These are phyloP conservation scores for Penicillium antarcticum DNA, from an alignment of 495 filamentous ascomycete species.

Conservation along the genomic window DNA sequence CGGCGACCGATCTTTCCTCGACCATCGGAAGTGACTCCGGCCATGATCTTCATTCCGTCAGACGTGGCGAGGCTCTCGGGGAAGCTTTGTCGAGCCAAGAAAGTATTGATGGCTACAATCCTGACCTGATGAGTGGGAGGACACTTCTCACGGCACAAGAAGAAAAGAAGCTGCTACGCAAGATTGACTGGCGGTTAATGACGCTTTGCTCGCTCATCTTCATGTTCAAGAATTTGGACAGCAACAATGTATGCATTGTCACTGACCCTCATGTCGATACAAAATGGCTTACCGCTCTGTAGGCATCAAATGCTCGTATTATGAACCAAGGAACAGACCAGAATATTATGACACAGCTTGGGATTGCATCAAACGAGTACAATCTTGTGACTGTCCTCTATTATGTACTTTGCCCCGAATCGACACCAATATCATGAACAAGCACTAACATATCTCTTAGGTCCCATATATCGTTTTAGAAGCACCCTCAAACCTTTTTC, in stretches of 20 bases:
- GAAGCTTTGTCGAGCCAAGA: constrained; percentile 23
- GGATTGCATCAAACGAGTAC: constrained; percentile 25
- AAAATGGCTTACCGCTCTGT: background rate
- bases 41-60: constrained; percentile 18
- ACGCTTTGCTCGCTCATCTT: constrained; percentile 41
- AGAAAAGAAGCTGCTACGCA: constrained; percentile 39
- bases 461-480: constrained; percentile 45
- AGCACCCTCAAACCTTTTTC: constrained; percentile 34
- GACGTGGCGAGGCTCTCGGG: constrained; percentile 12
- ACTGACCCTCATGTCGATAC: background rate
- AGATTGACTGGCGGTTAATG: constrained; percentile 46
- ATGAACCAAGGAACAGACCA: constrained; percentile 31
- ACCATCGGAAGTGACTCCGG: constrained; percentile 21
- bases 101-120: constrained; percentile 36
- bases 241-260: constrained; percentile 31
- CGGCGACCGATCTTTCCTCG: constrained; percentile 13
- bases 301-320: constrained; percentile 41
- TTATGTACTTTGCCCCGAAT: constrained; percentile 14
- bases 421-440: background rate
- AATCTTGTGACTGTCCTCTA: constrained; percentile 27
- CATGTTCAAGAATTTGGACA: constrained; percentile 43
- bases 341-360: constrained; percentile 43
- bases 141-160: constrained; percentile 35
- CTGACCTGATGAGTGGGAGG: constrained; percentile 38
- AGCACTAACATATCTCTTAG: too few species aligned